Evolutionary conservation across 2,329 filamentous ascomycete species (phyloP).

Genomic region (Pseudocercospora fuligena): DNA sequence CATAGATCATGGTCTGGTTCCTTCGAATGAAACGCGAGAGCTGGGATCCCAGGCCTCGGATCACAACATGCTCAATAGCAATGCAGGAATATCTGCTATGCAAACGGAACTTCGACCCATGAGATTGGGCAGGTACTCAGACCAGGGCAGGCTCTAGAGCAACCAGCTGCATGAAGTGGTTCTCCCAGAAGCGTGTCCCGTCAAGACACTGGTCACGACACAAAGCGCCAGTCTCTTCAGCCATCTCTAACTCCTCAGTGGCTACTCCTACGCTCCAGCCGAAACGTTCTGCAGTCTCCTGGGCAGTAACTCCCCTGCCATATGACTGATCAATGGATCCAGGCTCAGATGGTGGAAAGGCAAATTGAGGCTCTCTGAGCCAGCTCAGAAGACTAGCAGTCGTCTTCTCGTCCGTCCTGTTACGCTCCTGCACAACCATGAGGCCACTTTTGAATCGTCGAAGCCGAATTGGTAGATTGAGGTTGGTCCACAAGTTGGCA

Average conservation of each 20-base stretch:
- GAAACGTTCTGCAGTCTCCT: constrained; percentile 86
- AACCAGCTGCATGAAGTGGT: constrained; percentile 47
- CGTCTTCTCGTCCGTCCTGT: constrained; percentile 89
- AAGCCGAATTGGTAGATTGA: constrained; percentile 83
- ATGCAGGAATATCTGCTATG: neutral
- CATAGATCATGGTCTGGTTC: neutral
- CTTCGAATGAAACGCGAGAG: neutral
- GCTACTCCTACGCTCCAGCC: constrained; percentile 98
- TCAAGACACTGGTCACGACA: constrained; percentile 93
- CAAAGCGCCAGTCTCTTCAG: constrained; percentile 83
- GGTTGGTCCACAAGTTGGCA: constrained; percentile 81
- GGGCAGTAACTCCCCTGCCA: constrained; percentile 84
- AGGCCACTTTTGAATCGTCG: constrained; percentile 90
- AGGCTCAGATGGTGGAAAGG: constrained; percentile 52
- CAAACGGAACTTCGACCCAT: neutral
- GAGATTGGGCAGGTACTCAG: neutral
- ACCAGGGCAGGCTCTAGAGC: neutral
- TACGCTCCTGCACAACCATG: constrained; percentile 87
- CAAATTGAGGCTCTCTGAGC: constrained; percentile 63
- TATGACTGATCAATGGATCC: constrained; percentile 78
- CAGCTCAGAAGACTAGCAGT: constrained; percentile 76
- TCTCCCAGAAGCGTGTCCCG: constrained; percentile 92
- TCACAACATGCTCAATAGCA: neutral
- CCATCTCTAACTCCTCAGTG: constrained; percentile 95
- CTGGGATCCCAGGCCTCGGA: neutral